Percentiles rank a stretch among this genome's conserved stretches.
phyloP scores from a whole-genome alignment of 345 rosid genomes.

The Gossypium thurberi region DNA sequence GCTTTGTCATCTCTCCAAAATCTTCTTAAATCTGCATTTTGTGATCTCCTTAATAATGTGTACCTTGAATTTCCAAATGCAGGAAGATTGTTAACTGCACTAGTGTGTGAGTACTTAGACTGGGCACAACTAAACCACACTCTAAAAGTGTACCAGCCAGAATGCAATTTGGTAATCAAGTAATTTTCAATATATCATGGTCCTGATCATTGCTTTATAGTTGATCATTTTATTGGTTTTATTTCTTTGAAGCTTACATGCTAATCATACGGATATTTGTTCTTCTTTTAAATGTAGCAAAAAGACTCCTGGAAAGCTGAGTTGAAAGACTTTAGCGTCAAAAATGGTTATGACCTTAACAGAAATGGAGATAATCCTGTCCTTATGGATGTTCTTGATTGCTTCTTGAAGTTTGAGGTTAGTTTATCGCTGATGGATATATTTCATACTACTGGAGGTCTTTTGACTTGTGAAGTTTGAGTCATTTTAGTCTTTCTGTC shows the following conservation, averaged over 20 bases:
- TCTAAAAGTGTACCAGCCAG: constrained; percentile 82
- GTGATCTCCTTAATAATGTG: neutral
- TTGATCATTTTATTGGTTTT: constrained; percentile 5
- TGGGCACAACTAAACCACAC: constrained; percentile 94
- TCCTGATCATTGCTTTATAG: constrained; percentile 1
- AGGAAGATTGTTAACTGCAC: constrained; percentile 85
- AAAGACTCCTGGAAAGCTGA: constrained; percentile 90
- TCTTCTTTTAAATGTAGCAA: constrained; percentile 42
- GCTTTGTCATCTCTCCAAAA: neutral
- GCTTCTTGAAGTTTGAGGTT: constrained; percentile 85
- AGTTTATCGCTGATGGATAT: constrained; percentile 5
- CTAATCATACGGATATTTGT: neutral
- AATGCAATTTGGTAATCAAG: constrained; percentile 91
- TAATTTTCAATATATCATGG: constrained; percentile 20
- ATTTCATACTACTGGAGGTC: neutral
- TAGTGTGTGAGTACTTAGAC: constrained; percentile 87
- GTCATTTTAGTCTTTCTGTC: neutral
- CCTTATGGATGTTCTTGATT: constrained; percentile 86
- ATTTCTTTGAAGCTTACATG: neutral
- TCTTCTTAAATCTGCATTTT: neutral
- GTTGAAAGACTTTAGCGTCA: constrained; percentile 71
- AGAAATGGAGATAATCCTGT: constrained; percentile 85
- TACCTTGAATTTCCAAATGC: constrained; percentile 22
- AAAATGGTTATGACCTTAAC: constrained; percentile 73
- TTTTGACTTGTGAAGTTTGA: constrained; percentile 10